Evolutionary conservation across 495 filamentous ascomycete genomes (phyloP).

Genomic region (Tuber aestivum): DNA sequence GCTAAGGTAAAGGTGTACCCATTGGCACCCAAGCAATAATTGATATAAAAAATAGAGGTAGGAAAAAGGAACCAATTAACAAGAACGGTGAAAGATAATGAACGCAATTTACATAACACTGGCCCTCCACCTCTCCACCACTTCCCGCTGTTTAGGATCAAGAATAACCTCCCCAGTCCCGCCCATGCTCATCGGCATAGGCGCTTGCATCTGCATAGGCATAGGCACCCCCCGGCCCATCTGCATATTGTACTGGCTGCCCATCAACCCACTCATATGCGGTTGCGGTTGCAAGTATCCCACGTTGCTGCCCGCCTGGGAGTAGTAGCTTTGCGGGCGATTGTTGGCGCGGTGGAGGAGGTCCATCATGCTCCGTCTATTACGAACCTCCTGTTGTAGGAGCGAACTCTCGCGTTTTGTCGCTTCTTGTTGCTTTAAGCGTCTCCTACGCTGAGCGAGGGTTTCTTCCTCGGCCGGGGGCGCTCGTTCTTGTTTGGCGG

Average conservation of each 20-base stretch:
- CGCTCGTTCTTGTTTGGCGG: constrained; percentile 36
- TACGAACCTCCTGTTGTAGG: constrained; percentile 42
- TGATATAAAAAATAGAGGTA: neutral
- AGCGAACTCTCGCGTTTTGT: constrained; percentile 41
- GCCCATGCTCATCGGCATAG: constrained; percentile 42
- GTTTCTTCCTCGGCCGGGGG: constrained; percentile 70
- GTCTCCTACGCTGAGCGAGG: constrained; percentile 73
- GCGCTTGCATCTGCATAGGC: constrained; percentile 20
- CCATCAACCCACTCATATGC: constrained; percentile 37
- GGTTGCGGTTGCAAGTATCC: constrained; percentile 26
- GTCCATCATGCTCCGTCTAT: constrained; percentile 63
- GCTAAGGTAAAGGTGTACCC: neutral
- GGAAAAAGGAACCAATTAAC: neutral
- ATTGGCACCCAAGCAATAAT: neutral
- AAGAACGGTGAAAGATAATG: neutral
- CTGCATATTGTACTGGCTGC: constrained; percentile 31
- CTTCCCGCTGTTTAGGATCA: constrained; percentile 57
- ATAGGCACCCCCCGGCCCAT: constrained; percentile 32
- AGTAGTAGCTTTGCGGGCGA: constrained; percentile 49
- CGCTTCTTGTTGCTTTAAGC: constrained; percentile 56
- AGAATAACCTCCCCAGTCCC: constrained; percentile 44
- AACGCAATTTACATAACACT: constrained; percentile 55
- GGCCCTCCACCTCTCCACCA: constrained; percentile 87
- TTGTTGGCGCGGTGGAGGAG: constrained; percentile 50
- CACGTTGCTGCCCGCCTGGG: constrained; percentile 16